A percentile compares a stretch with the other conserved stretches of the same genome.
Conservation (phyloP, 306 rosid genomes). For the Cucurbita moschata region DNA sequence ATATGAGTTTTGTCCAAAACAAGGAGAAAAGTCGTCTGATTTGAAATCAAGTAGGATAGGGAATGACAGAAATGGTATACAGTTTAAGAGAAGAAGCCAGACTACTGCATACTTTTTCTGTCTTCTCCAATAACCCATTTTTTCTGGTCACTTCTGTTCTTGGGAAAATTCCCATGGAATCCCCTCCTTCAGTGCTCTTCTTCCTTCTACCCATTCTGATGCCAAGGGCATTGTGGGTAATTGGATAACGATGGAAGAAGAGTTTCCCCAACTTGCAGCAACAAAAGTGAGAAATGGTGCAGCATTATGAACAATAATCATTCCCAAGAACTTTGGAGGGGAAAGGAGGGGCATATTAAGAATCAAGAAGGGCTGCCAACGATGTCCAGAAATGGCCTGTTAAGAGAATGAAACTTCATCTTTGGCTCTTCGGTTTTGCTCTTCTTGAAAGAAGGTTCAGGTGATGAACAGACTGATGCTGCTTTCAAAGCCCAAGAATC, state of each 20-base stretch:
- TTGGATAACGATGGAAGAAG: neutral
- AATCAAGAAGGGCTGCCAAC: slow-evolving; percentile 4
- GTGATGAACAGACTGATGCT: neutral
- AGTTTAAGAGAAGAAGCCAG: neutral
- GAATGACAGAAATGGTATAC: neutral
- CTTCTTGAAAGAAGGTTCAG: slow-evolving; percentile 6
- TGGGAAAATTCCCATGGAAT: neutral
- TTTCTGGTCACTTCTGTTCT: neutral
- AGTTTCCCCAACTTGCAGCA: neutral
- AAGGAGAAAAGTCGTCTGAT: neutral
- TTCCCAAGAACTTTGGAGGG: slow-evolving; percentile 3
- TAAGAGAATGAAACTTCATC: neutral
- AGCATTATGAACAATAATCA: neutral
- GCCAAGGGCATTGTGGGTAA: neutral
- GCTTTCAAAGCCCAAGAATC: neutral
- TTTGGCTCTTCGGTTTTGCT: slow-evolving; percentile 1
- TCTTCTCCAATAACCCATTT: slow-evolving; percentile 2
- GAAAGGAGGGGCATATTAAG: neutral
- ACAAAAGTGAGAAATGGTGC: neutral
- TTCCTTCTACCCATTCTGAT: neutral
- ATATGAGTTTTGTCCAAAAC: slow-evolving; percentile 4
- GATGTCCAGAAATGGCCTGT: neutral
- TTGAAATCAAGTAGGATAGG: slow-evolving; percentile 3
- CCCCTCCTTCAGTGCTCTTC: neutral
- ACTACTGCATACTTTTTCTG: neutral